phyloP scores from a whole-genome alignment of 2,329 filamentous ascomycete species.

The Colletotrichum gloeosporioides region DNA sequence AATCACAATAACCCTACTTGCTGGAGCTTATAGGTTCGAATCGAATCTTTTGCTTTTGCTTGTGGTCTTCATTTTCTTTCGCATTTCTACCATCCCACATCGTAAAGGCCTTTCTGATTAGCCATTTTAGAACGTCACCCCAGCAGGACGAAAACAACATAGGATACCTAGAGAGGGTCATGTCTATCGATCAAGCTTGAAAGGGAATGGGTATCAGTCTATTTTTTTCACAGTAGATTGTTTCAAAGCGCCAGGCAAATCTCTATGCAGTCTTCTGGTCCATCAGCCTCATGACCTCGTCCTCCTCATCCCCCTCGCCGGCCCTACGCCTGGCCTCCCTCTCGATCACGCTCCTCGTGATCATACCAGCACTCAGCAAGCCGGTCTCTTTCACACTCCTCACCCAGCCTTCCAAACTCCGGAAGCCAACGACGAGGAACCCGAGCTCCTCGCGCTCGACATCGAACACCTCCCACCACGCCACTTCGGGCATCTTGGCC shows the following conservation, averaged over 20 bases:
- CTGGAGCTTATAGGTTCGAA: not conserved
- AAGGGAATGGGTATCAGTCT: not conserved
- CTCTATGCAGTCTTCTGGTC: slow-evolving; percentile 15
- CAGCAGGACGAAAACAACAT: not conserved
- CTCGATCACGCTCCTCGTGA: slow-evolving; percentile 64
- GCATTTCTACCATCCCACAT: not conserved
- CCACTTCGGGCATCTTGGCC: slow-evolving; percentile 79
- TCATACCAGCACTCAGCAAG: slow-evolving; percentile 55
- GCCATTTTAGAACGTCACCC: not conserved
- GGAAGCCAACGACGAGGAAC: slow-evolving; percentile 86
- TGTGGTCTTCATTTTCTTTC: not conserved
- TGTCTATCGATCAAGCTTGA: not conserved
- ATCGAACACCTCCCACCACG: slow-evolving; percentile 99
- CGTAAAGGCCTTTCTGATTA: not conserved
- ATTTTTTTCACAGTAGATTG: not conserved
- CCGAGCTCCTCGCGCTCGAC: slow-evolving; percentile 93
- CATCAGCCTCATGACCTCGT: slow-evolving; percentile 44
- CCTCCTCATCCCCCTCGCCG: slow-evolving; percentile 45
- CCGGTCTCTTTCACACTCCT: slow-evolving; percentile 58
- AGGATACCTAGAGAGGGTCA: not conserved
- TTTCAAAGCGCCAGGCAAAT: not conserved
- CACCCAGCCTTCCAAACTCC: slow-evolving; percentile 77
- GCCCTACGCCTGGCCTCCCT: slow-evolving; percentile 63
- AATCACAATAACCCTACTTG: not conserved
- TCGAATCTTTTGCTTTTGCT: not conserved